Base-by-base conservation (phyloP, 2,329 filamentous ascomycete species). In the Aspergillus niger region DNA sequence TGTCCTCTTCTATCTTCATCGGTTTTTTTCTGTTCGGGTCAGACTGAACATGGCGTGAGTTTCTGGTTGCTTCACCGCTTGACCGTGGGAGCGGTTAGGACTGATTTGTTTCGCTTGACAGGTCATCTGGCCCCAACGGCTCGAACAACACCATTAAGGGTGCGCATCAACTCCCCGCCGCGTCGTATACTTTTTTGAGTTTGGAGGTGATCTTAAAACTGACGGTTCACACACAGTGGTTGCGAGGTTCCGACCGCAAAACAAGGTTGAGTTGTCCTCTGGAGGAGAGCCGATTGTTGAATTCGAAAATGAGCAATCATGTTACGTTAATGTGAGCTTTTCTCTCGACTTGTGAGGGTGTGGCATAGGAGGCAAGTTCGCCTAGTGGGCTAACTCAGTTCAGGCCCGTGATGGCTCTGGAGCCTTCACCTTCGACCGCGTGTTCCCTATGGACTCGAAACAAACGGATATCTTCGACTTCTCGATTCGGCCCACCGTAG, bases 391-490 rank as follows among this genome's bases (percentile, higher is more conserved):
- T 72, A 61, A 72, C 41, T 11, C 4, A 50, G 58, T 73, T 58
- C 74, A 96, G 89, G 96, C 92, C 67, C 88, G 84, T 75, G 93
- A 97, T 76, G 90, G 89, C 64, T 82, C 89, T 67, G 92, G 92
- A 61, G 84, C 88, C 76, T 99, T 98, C 77, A 99, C 95, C 65
- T 99, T 98, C 79, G 95, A 99, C 78, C 91, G 94, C 65, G 92
- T 99, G 67, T 99, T 99, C 81, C 92, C 91, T 76, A 98, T 97
- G 91, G 83, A 85, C 78, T 95, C 91, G 72, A 87, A 87, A 72
- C 95, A 99, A 80, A 83, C 86, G 73, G 93, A 98, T 79, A 92
- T 99, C 72, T 99, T 99, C 81, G 91, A 98, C 79, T 99, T 95
- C 81, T 98, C 95, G 44, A 98, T 99, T 77, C 89, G 91, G 66